These are phyloP conservation scores for Cyclotella choctawhatcheeana DNA, from an alignment of 108 stramenopile species.

Conservation along the genomic window DNA sequence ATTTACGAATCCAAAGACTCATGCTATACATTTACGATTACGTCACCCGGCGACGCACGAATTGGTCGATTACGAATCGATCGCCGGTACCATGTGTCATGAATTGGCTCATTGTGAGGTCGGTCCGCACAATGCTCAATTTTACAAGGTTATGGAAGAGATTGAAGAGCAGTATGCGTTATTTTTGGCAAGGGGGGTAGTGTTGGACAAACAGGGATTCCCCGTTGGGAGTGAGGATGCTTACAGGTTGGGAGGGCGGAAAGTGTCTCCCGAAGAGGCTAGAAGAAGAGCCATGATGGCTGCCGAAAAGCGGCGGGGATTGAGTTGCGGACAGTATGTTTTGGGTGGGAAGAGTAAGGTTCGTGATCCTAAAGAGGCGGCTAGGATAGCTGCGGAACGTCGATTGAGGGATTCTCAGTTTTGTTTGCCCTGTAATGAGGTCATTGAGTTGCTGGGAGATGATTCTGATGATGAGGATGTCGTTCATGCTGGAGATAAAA, in stretches of 20 bases:
- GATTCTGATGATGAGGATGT: slow-evolving; percentile 39
- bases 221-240: slow-evolving; percentile 4
- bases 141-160: slow-evolving; percentile 87
- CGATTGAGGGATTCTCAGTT: slow-evolving; percentile 48
- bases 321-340: slow-evolving; percentile 7
- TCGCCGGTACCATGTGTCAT: slow-evolving; percentile 86
- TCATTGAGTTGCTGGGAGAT: slow-evolving; percentile 53
- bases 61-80: slow-evolving; percentile 64
- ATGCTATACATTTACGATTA: slow-evolving; percentile 78
- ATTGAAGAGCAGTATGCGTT: slow-evolving; percentile 71
- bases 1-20: slow-evolving; percentile 26
- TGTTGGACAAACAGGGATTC: slow-evolving; percentile 39
- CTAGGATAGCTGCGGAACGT: slow-evolving; percentile 49
- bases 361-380: slow-evolving; percentile 41
- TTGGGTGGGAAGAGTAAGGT: slow-evolving; percentile 17
- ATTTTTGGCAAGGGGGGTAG: slow-evolving; percentile 49
- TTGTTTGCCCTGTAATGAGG: slow-evolving; percentile 55
- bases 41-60: slow-evolving; percentile 56
- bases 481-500: neutral
- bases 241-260: slow-evolving; percentile 1
- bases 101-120: slow-evolving; percentile 77
- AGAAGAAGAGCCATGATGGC: slow-evolving; percentile 13
- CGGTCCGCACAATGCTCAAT: slow-evolving; percentile 61
- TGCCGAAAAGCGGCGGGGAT: slow-evolving; percentile 16
- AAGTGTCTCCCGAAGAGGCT: slow-evolving; percentile 1